Conservation (phyloP, 208 protist species). For the Trypanosoma vivax region DNA sequence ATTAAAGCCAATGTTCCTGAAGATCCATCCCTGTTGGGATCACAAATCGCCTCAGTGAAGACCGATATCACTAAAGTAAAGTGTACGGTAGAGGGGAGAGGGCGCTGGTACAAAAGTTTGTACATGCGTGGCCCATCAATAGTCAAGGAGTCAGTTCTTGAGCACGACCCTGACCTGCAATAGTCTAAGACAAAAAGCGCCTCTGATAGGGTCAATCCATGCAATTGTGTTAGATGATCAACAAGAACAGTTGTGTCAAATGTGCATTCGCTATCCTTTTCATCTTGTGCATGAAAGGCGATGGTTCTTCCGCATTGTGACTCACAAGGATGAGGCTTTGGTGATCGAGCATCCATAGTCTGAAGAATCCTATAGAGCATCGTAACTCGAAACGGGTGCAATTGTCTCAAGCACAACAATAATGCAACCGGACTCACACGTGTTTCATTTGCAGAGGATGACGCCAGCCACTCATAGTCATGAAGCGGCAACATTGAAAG, state of each 20-base stretch:
- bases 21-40: conserved; percentile 15
- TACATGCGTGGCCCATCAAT: conserved; percentile 41
- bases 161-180: background rate
- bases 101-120: conserved; percentile 40
- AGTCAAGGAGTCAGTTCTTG: background rate
- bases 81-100: conserved; percentile 39
- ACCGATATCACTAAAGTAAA: conserved; percentile 59
- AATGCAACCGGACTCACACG: conserved; percentile 15
- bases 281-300: background rate
- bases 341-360: conserved; percentile 5
- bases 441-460: background rate
- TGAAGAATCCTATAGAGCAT: conserved; percentile 3
- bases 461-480: conserved; percentile 9
- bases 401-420: conserved; percentile 7
- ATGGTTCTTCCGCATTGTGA: conserved; percentile 11
- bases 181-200: conserved; percentile 31
- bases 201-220: conserved; percentile 30
- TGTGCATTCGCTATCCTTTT: background rate
- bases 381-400: conserved; percentile 8
- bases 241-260: conserved; percentile 8
- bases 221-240: conserved; percentile 14
- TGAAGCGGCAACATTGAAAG: conserved; percentile 39
- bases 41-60: conserved; percentile 50
- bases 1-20: conserved; percentile 50
- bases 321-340: conserved; percentile 4